phyloP scores from a whole-genome alignment of 768 basidiomycete genomes.

The Mycena kentingensis region DNA sequence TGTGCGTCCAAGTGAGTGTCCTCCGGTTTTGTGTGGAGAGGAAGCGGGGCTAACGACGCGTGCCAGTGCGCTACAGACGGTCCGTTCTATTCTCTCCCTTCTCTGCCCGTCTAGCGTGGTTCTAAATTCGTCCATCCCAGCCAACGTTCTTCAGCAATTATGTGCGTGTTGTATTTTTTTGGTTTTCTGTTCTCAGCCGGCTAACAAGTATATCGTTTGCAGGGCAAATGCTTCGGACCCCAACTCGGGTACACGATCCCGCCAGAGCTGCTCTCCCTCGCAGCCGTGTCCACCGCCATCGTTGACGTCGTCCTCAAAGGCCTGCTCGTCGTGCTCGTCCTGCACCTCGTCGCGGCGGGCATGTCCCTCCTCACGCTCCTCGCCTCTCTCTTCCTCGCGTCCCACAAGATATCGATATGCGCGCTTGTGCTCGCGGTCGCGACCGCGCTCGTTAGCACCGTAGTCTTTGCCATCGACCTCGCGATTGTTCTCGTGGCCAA shows the following conservation, averaged over 20 bases:
- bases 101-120: not conserved
- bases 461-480: constrained; percentile 64
- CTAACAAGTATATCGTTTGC: not conserved
- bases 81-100: not conserved
- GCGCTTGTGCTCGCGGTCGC: constrained; percentile 60
- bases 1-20: constrained; percentile 59
- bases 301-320: constrained; percentile 50
- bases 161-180: constrained; percentile 9
- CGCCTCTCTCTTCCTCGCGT: constrained; percentile 59
- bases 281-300: constrained; percentile 48
- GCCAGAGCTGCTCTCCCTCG: constrained; percentile 37
- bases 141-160: constrained; percentile 39
- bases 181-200: not conserved
- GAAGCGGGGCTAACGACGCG: not conserved
- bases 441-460: constrained; percentile 53
- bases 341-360: constrained; percentile 68
- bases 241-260: constrained; percentile 72
- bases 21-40: not conserved
- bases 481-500: constrained; percentile 58
- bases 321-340: constrained; percentile 57
- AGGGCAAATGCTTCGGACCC: constrained; percentile 60
- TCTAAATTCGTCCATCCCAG: constrained; percentile 27
- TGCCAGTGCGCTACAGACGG: not conserved
- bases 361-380: constrained; percentile 57
- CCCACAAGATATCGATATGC: constrained; percentile 55